Evolutionary conservation across 371 early-diverging fungal genomes (phyloP), one percentile per base, ranked within the genome.

Genomic region (Apophysomyces ossiformis): DNA sequence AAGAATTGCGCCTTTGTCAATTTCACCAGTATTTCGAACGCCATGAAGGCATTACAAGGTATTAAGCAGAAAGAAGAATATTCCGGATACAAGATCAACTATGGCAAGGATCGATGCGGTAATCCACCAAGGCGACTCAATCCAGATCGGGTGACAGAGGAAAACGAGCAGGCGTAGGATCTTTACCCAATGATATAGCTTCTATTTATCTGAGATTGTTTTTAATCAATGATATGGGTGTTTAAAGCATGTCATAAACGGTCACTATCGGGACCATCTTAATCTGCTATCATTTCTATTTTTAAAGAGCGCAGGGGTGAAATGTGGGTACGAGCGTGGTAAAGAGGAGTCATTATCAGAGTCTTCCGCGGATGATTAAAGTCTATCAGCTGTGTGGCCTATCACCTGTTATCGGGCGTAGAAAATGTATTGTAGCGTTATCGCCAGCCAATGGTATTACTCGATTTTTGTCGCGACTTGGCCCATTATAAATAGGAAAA

Each of bases 51-150:
- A 5, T 87, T 93, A 47, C 85, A 85, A 16, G 80, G 78, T 5
- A 85, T 95, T 38, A 70, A 74, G n/a, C 37, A 62, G 3, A 83
- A 86, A 39, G 85, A 86, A 7, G 85, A 83, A 26, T 91, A 90
- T 67, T 69, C 70, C 9, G 74, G 78, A 32, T 80, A 83, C 54
- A 72, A 85, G 36, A 78, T 95, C 56, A 88, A 87, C 61, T 94
- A 86, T 79, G 95, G 96, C 38, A 92, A 91, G 74, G 96, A 95
- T 74, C 84, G 95, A 7, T 95, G 94, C 69, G 92, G 89, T 37
- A 83, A 85, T 58, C 79, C 87, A 18, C 82, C 84, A 18, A 50
- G 54, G 21, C 54, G 54, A 26, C 18, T 50, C 1, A 16, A 50
- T 9, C 21, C 54, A 50, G 54, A 50, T 18, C 54, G 54, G 54